phyloP scores from a whole-genome alignment of 805 yeast species.

The Pichia nanzhaoensis region DNA sequence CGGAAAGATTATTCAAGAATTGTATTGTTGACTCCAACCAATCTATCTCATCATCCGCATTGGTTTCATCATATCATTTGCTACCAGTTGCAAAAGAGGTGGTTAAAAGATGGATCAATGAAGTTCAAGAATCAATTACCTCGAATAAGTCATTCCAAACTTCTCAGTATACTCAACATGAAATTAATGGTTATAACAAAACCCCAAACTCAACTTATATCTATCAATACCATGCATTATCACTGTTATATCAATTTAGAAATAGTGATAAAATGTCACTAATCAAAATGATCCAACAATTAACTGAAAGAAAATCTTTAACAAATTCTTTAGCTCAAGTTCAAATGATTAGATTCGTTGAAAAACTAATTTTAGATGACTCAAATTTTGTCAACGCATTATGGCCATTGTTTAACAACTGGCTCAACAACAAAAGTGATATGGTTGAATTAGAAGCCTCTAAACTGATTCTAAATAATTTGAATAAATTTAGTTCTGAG shows the following conservation, averaged over 20 bases:
- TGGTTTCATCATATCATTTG: conserved; percentile 84
- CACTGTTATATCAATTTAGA: conserved; percentile 79
- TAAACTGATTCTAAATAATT: conserved; percentile 56
- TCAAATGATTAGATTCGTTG: conserved; percentile 77
- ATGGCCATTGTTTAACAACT: conserved; percentile 57
- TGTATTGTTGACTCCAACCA: conserved; percentile 91
- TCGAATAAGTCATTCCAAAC: conserved; percentile 50
- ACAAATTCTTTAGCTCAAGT: conserved; percentile 79
- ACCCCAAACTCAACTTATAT: conserved; percentile 67
- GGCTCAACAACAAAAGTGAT: conserved; percentile 76
- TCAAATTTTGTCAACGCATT: conserved; percentile 52
- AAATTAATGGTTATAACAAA: conserved; percentile 47
- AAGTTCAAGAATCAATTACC: conserved; percentile 83
- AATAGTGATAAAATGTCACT: conserved; percentile 92
- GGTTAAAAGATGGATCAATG: conserved; percentile 89
- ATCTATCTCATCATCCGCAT: conserved; percentile 85
- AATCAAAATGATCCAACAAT: conserved; percentile 80
- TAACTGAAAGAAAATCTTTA: conserved; percentile 50
- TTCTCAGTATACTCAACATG: conserved; percentile 46
- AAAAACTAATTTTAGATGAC: conserved; percentile 67
- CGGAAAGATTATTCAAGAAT: conserved; percentile 87
- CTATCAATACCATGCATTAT: conserved; percentile 94
- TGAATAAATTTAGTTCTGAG: conserved; percentile 46
- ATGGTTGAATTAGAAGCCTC: conserved; percentile 91
- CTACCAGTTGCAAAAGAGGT: conserved; percentile 87